phyloP scores from a whole-genome alignment of 2,329 filamentous ascomycete species.

The Phialocephala subalpina region DNA sequence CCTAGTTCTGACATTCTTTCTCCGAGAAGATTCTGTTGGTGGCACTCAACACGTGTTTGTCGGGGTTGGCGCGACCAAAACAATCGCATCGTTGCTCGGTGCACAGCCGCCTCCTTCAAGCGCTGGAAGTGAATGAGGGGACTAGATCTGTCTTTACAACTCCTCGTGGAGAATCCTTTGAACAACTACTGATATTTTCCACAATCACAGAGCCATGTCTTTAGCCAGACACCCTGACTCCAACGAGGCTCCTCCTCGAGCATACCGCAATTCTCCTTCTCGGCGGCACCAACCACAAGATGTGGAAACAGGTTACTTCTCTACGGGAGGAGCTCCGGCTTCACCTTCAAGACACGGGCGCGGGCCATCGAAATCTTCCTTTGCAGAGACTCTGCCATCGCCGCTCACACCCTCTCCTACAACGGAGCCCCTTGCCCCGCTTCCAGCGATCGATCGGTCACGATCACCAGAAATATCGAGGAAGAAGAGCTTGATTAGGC shows the following conservation, averaged over 20 bases:
- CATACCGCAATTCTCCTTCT: constrained; percentile 73
- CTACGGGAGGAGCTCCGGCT: constrained; percentile 18
- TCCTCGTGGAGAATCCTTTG: constrained; percentile 15
- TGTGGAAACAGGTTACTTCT: constrained; percentile 66
- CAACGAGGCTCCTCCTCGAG: constrained; percentile 62
- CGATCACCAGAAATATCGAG: constrained; percentile 56
- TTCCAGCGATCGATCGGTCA: constrained; percentile 25
- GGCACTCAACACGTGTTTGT: constrained; percentile 9
- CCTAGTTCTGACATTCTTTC: constrained; percentile 14
- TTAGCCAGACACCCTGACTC: constrained; percentile 58
- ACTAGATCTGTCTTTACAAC: constrained; percentile 27
- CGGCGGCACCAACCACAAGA: constrained; percentile 73
- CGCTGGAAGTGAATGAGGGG: constrained; percentile 2
- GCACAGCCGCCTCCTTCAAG: constrained; percentile 8
- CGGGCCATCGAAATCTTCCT: constrained; percentile 65
- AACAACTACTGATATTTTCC: constrained; percentile 27
- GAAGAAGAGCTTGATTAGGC: constrained; percentile 88
- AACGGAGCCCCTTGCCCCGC: constrained; percentile 54
- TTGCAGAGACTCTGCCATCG: constrained; percentile 62
- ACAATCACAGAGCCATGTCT: constrained; percentile 57
- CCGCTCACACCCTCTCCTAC: constrained; percentile 55
- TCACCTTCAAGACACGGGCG: constrained; percentile 52
- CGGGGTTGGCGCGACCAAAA: constrained; percentile 16
- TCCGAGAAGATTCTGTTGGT: constrained; percentile 1
- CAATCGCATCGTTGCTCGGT: constrained; percentile 7